phyloP scores from a whole-genome alignment of 1,139 yeast genomes.

The Yamadazyma sp. region DNA sequence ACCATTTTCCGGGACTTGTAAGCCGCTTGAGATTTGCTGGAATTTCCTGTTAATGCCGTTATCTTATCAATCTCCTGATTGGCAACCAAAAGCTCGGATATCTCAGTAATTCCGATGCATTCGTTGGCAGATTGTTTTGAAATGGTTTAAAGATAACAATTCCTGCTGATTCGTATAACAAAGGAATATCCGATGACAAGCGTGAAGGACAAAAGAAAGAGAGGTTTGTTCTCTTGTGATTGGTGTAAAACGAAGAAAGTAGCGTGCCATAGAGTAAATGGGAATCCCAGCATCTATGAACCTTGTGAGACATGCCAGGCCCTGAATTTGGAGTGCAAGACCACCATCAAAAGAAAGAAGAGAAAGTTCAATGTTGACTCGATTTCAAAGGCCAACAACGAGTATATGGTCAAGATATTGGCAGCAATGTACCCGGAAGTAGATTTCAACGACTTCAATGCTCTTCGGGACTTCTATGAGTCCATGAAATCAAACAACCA shows the following conservation, averaged over 20 bases:
- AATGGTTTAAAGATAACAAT: too few relatives aligned
- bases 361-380: slow-evolving; percentile 10
- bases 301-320: slow-evolving; percentile 11
- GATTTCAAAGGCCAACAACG: slow-evolving; percentile 10
- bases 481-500: slow-evolving; percentile 24
- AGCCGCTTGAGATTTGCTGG: too few relatives aligned
- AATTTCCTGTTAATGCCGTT: too few relatives aligned
- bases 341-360: slow-evolving; percentile 12
- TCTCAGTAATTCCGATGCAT: too few relatives aligned
- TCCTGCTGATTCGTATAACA: too few relatives aligned
- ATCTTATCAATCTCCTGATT: too few relatives aligned
- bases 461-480: slow-evolving; percentile 24
- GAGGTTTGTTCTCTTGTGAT: slow-evolving; percentile 40
- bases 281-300: slow-evolving; percentile 8
- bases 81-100: too few relatives aligned
- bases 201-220: slow-evolving; percentile 21
- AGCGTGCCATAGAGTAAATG: slow-evolving; percentile 33
- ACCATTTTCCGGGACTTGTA: too few relatives aligned
- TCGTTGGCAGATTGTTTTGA: too few relatives aligned
- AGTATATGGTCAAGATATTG: slow-evolving; percentile 29
- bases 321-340: slow-evolving; percentile 8
- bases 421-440: slow-evolving; percentile 39
- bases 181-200: not conserved
- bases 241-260: slow-evolving; percentile 43
- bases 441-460: slow-evolving; percentile 37